phyloP scores from a whole-genome alignment of 2,329 filamentous ascomycete genomes.

The Coniella lustricola region DNA sequence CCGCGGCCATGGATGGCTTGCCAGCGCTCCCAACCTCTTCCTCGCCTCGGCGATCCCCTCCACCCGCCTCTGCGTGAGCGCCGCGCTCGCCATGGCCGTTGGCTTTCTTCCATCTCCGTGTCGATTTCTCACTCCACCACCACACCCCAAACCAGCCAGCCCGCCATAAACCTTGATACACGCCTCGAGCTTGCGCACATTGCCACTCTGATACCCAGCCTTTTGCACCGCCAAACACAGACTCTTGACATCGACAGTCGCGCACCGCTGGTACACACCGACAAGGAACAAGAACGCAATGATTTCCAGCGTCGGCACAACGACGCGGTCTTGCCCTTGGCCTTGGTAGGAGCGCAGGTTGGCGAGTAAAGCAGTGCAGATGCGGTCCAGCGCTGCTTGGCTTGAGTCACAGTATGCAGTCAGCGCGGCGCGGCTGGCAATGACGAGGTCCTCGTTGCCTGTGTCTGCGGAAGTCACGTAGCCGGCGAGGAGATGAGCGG shows the following conservation, averaged over 20 bases:
- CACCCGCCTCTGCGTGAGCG: conserved; percentile 27
- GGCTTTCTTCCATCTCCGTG: too few species aligned
- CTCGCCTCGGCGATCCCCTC: conserved; percentile 46
- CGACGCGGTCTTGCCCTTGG: conserved; percentile 60
- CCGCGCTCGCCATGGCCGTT: conserved; percentile 17
- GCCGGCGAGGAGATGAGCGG: conserved; percentile 54
- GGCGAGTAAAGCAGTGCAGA: conserved; percentile 44
- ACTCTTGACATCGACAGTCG: conserved; percentile 38
- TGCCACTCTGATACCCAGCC: conserved; percentile 74
- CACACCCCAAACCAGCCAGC: conserved; percentile 45
- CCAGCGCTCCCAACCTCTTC: conserved; percentile 63
- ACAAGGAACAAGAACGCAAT: conserved; percentile 69
- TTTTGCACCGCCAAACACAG: conserved; percentile 69
- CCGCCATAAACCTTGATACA: conserved; percentile 74
- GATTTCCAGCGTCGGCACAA: conserved; percentile 71
- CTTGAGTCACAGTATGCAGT: conserved; percentile 43
- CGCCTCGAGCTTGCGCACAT: conserved; percentile 73
- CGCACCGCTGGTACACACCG: conserved; percentile 37
- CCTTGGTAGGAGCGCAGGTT: conserved; percentile 47
- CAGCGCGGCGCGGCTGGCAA: conserved; percentile 60
- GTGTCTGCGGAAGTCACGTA: conserved; percentile 67
- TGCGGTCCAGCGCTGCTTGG: conserved; percentile 31
- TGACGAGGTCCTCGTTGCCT: conserved; percentile 69
- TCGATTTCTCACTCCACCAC: too few species aligned
- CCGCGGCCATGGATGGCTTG: conserved; percentile 76